phyloP scores from a whole-genome alignment of 768 basidiomycete genomes.

The Podaxis sp. region DNA sequence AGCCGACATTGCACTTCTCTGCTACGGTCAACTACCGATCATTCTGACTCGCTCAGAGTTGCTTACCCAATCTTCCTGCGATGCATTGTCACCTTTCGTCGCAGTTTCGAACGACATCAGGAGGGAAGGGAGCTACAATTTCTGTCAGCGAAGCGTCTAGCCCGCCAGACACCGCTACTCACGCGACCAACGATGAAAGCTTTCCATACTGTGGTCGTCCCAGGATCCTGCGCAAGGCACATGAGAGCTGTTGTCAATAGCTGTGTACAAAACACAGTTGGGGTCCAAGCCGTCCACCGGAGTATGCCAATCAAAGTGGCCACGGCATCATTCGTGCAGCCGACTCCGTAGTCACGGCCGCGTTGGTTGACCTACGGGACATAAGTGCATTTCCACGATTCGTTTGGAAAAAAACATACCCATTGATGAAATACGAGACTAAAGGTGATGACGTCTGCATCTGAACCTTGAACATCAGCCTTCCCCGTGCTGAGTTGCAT shows the following conservation, averaged over 20 bases:
- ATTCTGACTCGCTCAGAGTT: neutral
- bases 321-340: conserved; percentile 49
- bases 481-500: conserved; percentile 58
- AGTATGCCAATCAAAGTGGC: conserved; percentile 54
- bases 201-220: conserved; percentile 53
- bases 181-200: conserved; percentile 74
- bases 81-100: conserved; percentile 48
- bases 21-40: conserved; percentile 11
- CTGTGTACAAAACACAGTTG: conserved; percentile 66
- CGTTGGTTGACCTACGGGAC: conserved; percentile 51
- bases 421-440: conserved; percentile 60
- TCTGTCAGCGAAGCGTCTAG: neutral
- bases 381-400: neutral
- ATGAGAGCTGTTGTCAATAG: conserved; percentile 61
- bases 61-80: conserved; percentile 60
- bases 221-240: conserved; percentile 52
- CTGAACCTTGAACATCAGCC: conserved; percentile 54
- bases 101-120: conserved; percentile 53
- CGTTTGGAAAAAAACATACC: conserved; percentile 34
- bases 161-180: conserved; percentile 23
- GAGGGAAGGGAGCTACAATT: conserved; percentile 57
- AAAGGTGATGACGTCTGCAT: conserved; percentile 64
- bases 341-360: conserved; percentile 61
- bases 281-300: conserved; percentile 63
- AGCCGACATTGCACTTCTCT: conserved; percentile 29